Evolutionary conservation across 805 yeast genomes (phyloP).

Genomic region (Pichia exigua): DNA sequence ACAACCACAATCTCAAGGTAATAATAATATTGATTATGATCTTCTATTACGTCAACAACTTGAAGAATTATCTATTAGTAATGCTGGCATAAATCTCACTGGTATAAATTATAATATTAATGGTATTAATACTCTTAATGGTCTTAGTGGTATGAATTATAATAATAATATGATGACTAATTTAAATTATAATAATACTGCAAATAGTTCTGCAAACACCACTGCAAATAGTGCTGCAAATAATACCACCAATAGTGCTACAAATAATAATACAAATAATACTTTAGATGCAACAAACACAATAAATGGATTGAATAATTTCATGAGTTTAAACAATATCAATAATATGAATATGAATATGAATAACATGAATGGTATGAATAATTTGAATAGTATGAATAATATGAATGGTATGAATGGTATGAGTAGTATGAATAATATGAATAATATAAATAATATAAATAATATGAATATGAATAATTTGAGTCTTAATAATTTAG

Average conservation of each 20-base stretch:
- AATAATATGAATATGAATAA: neutral
- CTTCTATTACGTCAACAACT: conserved; percentile 23
- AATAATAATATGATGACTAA: neutral
- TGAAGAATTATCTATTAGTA: conserved; percentile 20
- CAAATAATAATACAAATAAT: neutral
- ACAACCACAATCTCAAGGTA: conserved; percentile 2
- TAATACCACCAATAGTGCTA: neutral
- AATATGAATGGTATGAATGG: too few relatives aligned
- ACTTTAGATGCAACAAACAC: neutral
- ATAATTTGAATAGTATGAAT: too few relatives aligned
- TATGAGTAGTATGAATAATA: too few relatives aligned
- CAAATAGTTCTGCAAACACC: neutral
- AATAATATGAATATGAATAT: too few relatives aligned
- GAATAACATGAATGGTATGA: neutral
- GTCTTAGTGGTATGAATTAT: neutral
- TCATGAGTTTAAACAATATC: too few relatives aligned
- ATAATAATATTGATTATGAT: conserved; percentile 19
- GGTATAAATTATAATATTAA: neutral
- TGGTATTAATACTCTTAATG: neutral
- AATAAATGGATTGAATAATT: neutral
- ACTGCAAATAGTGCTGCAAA: neutral
- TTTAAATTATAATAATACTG: neutral
- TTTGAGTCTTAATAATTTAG: neutral
- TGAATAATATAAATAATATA: too few relatives aligned
- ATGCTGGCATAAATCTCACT: neutral